Base-by-base conservation (phyloP, 345 rosid genomes). In the Linum usitatissimum region DNA sequence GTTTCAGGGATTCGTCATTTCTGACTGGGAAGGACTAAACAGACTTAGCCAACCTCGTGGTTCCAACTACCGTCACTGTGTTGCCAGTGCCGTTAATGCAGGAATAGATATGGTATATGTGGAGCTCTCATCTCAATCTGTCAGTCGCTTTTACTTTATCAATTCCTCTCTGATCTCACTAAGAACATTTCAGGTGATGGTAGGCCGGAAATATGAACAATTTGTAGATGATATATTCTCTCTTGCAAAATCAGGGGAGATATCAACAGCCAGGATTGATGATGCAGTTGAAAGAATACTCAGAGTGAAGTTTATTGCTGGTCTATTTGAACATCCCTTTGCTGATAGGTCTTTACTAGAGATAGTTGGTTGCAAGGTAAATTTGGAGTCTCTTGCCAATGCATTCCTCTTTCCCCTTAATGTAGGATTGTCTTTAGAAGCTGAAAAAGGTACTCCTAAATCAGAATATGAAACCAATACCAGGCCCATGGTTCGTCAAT, bases 1-100 rank as follows among this genome's bases (percentile, higher is more conserved):
- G 57, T 61, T 68, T 75, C 87, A 91, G 98, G 96, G 96, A 19
- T 70, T 84, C 72, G 53, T 88, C 63, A 74, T 88, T 51, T 86
- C 98, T 17, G 98, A 91, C 73, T 91, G 92, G 92, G 88, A 83
- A 82, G 98, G 63, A 72, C 68, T 88, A 60, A 84, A 88, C 69
- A 71, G 81, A 68, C 95, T 91, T 64, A 68, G 81, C 63, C 40
- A 72, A 66, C 88, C 91, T 15, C 58, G 8, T 31, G 96, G 95
- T 65, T 84, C 86, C 57, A 83, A 91, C 82, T 88, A 83, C 67
- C 83, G 81, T 20, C 30, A 57, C 53, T 80, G 90, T 67, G 63
- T 88, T 57, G 75, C 81, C 31, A 45, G 71, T 64, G 83, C 96
- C 0, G 71, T 88, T 63, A 91, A 81, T 78, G 98, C 98, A 42